Percentiles rank a stretch among this genome's conserved stretches.
Evolutionary conservation across 176 grass and related monocot species (phyloP).

Genomic region (Stipa capillata): DNA sequence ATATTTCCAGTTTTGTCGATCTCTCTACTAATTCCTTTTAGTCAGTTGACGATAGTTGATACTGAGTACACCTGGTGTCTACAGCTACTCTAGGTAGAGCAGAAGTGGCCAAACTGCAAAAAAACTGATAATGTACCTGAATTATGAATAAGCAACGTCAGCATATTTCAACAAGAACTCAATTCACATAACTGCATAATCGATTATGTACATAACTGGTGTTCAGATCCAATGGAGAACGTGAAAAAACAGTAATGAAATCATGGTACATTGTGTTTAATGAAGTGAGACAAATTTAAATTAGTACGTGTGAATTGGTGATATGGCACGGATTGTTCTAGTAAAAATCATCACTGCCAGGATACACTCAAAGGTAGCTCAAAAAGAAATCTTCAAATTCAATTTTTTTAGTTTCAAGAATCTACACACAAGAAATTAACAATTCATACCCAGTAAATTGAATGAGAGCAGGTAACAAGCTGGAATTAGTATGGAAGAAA

Average conservation of each 20-base stretch:
- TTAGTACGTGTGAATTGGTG: neutral
- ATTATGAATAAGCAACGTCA: slow-evolving; percentile 2
- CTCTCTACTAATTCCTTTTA: slow-evolving; percentile 1
- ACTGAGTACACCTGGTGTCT: neutral
- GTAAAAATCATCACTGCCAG: neutral
- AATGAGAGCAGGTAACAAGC: neutral
- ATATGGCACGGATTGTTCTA: neutral
- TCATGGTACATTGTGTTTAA: neutral
- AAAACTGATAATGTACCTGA: neutral
- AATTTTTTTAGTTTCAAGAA: neutral
- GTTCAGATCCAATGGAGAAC: neutral
- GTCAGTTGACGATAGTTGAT: neutral
- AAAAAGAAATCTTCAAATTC: neutral
- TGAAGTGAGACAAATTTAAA: neutral
- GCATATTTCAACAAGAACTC: neutral
- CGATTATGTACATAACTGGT: neutral
- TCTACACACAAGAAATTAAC: neutral
- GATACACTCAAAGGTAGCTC: neutral
- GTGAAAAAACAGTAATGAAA: neutral
- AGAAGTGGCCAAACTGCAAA: neutral
- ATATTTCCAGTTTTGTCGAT: neutral
- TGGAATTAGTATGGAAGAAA: neutral
- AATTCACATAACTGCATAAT: neutral
- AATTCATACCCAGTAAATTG: neutral
- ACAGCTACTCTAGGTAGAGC: neutral